Evolutionary conservation across 768 basidiomycete genomes (phyloP).

Genomic region (Epithele typhae): DNA sequence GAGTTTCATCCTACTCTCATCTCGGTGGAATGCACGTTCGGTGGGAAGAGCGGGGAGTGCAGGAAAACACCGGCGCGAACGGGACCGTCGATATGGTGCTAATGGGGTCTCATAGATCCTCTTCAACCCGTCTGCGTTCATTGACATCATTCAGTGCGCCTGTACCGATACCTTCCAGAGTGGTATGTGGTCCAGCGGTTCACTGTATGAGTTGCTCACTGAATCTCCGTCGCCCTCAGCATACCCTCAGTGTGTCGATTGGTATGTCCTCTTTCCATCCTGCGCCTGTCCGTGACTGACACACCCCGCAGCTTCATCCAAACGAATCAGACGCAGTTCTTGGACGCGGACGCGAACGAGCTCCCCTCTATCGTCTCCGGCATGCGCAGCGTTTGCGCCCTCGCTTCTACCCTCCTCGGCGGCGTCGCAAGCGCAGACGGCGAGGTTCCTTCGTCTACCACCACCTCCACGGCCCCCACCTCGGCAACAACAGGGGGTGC

Average conservation of each 20-base stretch:
- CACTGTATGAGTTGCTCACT: too few relatives aligned
- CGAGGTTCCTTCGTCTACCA: conserved; percentile 26
- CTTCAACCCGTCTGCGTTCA: conserved; percentile 59
- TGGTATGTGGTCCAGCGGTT: conserved; percentile 6
- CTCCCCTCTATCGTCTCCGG: conserved; percentile 46
- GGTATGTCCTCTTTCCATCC: conserved; percentile 34
- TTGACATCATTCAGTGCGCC: conserved; percentile 59
- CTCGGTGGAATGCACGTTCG: not conserved
- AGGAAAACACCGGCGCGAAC: too few relatives aligned
- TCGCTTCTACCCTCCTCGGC: conserved; percentile 50
- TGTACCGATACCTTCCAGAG: conserved; percentile 47
- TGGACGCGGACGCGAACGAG: conserved; percentile 40
- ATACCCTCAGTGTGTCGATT: conserved; percentile 66
- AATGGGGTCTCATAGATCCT: conserved; percentile 40
- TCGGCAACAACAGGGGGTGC: conserved; percentile 21
- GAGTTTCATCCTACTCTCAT: conserved; percentile 12
- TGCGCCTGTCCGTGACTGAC: not conserved
- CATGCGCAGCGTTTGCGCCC: conserved; percentile 47
- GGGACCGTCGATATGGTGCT: too few relatives aligned
- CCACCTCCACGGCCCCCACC: conserved; percentile 21
- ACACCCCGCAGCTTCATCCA: conserved; percentile 40
- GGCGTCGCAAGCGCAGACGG: conserved; percentile 43
- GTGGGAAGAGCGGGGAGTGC: not conserved
- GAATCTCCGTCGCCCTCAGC: conserved; percentile 3
- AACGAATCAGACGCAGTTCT: conserved; percentile 52